Conservation (phyloP, 179 eudicot species). For the Amaranthus tricolor region DNA sequence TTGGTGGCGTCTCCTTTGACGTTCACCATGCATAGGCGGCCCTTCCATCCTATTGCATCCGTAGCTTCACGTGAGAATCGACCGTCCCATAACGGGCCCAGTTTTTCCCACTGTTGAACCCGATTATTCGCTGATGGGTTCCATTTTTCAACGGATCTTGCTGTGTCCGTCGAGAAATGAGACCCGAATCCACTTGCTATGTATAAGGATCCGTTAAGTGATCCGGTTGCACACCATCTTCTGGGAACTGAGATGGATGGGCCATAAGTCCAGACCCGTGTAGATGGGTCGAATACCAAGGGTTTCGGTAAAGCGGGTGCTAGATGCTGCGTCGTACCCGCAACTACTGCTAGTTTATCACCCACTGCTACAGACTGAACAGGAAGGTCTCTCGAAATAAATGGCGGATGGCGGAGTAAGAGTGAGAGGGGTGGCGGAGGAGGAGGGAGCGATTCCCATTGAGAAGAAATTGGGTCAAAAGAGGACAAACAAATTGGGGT, state of each 20-base stretch:
- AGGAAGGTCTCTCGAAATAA: slow-evolving; percentile 45
- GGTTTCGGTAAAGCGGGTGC: slow-evolving; percentile 47
- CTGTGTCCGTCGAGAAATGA: slow-evolving; percentile 34
- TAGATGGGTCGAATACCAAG: slow-evolving; percentile 34
- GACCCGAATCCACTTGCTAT: slow-evolving; percentile 53
- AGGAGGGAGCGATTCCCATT: slow-evolving; percentile 39
- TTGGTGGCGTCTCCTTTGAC: slow-evolving; percentile 42
- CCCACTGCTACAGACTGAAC: slow-evolving; percentile 43
- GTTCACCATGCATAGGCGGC: slow-evolving; percentile 49
- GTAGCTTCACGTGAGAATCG: slow-evolving; percentile 46
- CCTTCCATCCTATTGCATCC: slow-evolving; percentile 52
- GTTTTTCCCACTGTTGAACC: slow-evolving; percentile 17
- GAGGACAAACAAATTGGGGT: slow-evolving; percentile 20
- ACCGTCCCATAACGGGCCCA: slow-evolving; percentile 30
- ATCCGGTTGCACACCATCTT: slow-evolving; percentile 59
- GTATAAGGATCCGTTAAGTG: slow-evolving; percentile 23
- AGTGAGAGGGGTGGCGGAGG: slow-evolving; percentile 29
- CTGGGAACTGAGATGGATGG: slow-evolving; percentile 42
- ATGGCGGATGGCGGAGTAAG: slow-evolving; percentile 48
- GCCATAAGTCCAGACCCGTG: slow-evolving; percentile 33
- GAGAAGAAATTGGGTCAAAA: slow-evolving; percentile 38
- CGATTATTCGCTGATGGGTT: slow-evolving; percentile 5
- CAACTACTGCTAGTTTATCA: slow-evolving; percentile 39
- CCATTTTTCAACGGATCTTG: slow-evolving; percentile 46
- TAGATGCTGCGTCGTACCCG: slow-evolving; percentile 40